Conservation (phyloP, 495 filamentous ascomycete species). For the Podospora didyma region DNA sequence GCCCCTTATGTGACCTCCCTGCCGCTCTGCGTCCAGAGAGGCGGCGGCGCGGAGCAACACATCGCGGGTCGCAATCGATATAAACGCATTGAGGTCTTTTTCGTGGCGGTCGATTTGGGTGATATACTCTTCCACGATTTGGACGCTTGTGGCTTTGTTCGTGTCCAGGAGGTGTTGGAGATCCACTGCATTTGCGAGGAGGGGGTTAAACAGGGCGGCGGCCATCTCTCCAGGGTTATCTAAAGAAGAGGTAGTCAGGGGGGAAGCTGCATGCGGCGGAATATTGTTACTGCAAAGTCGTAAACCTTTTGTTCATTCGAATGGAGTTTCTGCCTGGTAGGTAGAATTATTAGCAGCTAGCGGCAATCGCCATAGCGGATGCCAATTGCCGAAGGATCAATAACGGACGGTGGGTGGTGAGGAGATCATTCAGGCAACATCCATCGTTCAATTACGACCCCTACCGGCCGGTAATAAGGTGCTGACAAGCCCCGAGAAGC, state of each 20-base stretch:
- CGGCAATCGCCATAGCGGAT: too few species aligned
- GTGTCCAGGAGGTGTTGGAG: slow-evolving; percentile 31
- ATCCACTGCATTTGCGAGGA: slow-evolving; percentile 35
- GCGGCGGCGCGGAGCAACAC: slow-evolving; percentile 36
- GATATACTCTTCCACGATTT: slow-evolving; percentile 45
- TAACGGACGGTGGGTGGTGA: too few species aligned
- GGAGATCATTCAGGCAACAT: too few species aligned
- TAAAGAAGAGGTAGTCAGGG: slow-evolving; percentile 16
- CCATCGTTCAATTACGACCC: too few species aligned
- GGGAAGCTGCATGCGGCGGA: too few species aligned
- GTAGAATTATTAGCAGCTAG: too few species aligned
- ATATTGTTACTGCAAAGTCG: too few species aligned
- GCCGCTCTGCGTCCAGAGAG: slow-evolving; percentile 53
- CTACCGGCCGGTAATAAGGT: too few species aligned
- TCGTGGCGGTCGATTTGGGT: slow-evolving; percentile 48
- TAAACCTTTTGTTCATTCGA: too few species aligned
- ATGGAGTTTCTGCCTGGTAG: too few species aligned
- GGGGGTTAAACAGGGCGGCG: slow-evolving; percentile 22
- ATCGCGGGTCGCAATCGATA: slow-evolving; percentile 56
- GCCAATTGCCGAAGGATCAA: too few species aligned
- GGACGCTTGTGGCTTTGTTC: slow-evolving; percentile 33
- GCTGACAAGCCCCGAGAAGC: too few species aligned
- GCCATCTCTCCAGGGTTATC: background rate
- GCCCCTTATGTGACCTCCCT: slow-evolving; percentile 37
- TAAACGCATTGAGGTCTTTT: slow-evolving; percentile 43